These are phyloP conservation scores for Cystobasidium onofrii DNA, from an alignment of 768 basidiomycete species.

Conservation along the genomic window DNA sequence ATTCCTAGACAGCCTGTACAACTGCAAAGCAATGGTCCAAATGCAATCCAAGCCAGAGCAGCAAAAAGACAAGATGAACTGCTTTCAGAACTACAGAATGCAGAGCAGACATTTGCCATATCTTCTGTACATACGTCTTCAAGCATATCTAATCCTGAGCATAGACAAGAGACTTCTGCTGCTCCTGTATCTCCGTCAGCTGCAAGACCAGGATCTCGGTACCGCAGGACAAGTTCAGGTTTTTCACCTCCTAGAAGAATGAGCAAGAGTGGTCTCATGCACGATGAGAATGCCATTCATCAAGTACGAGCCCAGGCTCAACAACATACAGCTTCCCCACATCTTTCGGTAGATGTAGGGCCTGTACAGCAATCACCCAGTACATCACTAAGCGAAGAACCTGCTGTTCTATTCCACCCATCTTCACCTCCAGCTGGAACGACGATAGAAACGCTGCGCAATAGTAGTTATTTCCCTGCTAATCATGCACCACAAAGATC, in stretches of 20 bases:
- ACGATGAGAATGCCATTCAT: not conserved
- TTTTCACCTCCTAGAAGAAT: not conserved
- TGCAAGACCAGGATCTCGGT: not conserved
- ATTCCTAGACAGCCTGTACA: not conserved
- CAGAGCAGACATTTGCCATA: constrained; percentile 19
- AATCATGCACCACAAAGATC: not conserved
- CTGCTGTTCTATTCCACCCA: constrained; percentile 19
- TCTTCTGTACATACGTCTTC: not conserved
- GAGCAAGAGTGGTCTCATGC: constrained; percentile 2
- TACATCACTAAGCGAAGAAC: not conserved
- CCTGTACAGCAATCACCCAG: not conserved
- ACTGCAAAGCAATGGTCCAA: not conserved
- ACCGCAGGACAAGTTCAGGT: not conserved
- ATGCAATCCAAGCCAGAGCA: not conserved
- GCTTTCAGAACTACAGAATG: constrained; percentile 16
- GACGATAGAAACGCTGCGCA: constrained; percentile 9
- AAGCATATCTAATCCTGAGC: not conserved
- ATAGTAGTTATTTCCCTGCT: not conserved
- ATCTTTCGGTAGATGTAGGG: not conserved
- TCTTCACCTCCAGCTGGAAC: constrained; percentile 2
- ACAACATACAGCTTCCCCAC: not conserved
- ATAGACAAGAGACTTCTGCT: not conserved
- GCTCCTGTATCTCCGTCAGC: not conserved
- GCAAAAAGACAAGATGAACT: constrained; percentile 14
- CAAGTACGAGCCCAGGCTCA: not conserved